A percentile compares a stretch with the other conserved stretches of the same genome.
Evolutionary conservation across 768 basidiomycete genomes (phyloP).

Genomic region (Sarcodon sp.): DNA sequence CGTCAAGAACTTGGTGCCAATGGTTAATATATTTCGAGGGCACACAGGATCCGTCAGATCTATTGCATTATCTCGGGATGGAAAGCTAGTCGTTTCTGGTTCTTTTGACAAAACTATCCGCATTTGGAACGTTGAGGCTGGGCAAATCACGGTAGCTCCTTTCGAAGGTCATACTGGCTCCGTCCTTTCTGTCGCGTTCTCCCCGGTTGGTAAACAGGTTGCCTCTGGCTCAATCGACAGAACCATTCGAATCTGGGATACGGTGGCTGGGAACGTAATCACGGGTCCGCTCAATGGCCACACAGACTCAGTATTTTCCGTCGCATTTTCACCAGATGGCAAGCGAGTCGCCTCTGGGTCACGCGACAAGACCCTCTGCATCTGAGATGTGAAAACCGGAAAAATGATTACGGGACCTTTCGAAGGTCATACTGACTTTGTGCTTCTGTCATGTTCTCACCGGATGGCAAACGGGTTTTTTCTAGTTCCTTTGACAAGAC

Average conservation of each 20-base stretch:
- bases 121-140: too few species aligned
- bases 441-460: slow-evolving; percentile 22
- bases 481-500: slow-evolving; percentile 42
- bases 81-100: too few species aligned
- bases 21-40: slow-evolving; percentile 2
- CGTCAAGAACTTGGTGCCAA: too few species aligned
- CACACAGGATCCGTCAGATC: not conserved
- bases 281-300: slow-evolving; percentile 3
- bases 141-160: not conserved
- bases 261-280: slow-evolving; percentile 1
- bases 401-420: too few species aligned
- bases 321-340: slow-evolving; percentile 12
- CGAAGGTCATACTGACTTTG: slow-evolving; percentile 9
- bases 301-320: slow-evolving; percentile 4
- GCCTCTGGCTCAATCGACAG: slow-evolving; percentile 6
- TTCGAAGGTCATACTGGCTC: slow-evolving; percentile 1
- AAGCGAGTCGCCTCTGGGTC: slow-evolving; percentile 14
- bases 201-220: slow-evolving; percentile 2
- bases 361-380: slow-evolving; percentile 13
- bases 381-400: slow-evolving; percentile 8
- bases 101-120: too few species aligned
- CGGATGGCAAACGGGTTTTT: slow-evolving; percentile 28
- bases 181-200: slow-evolving; percentile 4
- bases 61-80: not conserved
- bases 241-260: slow-evolving; percentile 6